A percentile compares a stretch with the other conserved stretches of the same genome.
Evolutionary conservation across 257 asterid genomes (phyloP).

Genomic region (Salvia hispanica): DNA sequence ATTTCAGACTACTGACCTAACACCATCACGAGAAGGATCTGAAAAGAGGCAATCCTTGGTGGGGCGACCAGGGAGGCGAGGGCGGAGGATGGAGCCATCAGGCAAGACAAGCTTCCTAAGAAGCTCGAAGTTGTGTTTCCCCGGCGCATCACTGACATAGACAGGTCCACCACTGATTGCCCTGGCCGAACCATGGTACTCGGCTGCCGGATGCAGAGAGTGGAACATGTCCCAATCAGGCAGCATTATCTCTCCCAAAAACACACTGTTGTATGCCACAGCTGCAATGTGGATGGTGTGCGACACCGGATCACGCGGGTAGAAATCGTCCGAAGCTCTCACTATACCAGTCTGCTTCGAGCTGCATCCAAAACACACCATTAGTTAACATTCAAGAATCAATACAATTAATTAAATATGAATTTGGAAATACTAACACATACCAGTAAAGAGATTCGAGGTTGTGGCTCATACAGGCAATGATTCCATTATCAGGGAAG

Average conservation of each 20-base stretch:
- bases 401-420: no score
- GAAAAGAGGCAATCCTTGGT: constrained; percentile 79
- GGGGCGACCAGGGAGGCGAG: constrained; percentile 89
- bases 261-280: constrained; percentile 76
- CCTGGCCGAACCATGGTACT: constrained; percentile 80
- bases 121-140: constrained; percentile 77
- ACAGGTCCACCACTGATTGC: constrained; percentile 88
- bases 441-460: constrained; percentile 87
- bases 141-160: constrained; percentile 88
- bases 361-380: constrained; percentile 43
- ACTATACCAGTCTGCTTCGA: constrained; percentile 77
- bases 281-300: constrained; percentile 87
- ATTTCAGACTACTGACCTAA: constrained; percentile 46
- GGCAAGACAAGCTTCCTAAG: constrained; percentile 75
- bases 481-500: constrained; percentile 80
- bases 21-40: constrained; percentile 92
- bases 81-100: constrained; percentile 80
- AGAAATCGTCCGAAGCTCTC: constrained; percentile 87
- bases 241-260: constrained; percentile 75
- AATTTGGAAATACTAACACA: background rate
- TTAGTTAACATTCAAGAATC: background rate
- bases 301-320: constrained; percentile 68
- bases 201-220: constrained; percentile 86
- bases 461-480: constrained; percentile 91
- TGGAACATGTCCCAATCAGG: constrained; percentile 98